Evolutionary conservation across 1,139 yeast species (phyloP), one percentile per base, ranked within the genome.

Genomic region (Suhomyces guaymorum): DNA sequence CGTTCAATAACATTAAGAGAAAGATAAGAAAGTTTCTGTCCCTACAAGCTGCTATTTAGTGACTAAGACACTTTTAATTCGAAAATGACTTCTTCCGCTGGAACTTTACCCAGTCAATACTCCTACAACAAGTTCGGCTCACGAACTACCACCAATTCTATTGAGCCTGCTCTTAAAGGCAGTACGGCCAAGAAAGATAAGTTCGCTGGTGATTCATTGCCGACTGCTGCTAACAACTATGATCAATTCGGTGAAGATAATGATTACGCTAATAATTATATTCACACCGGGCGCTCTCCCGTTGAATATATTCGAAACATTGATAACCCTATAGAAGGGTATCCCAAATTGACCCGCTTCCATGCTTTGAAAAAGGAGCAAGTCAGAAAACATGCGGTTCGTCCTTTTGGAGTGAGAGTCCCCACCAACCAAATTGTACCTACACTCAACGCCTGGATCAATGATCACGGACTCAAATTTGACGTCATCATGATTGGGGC

Each of bases 401-500:
- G 65, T 23, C 86, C 95, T 0, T 83, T 70, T 51, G 95, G 96
- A 1, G 71, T 74, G 7, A 63, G 82, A 30, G 72, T 78, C 3
- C 57, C 66, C 10, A 66, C 78, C 3, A 68, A 70, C 23, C 61
- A 73, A 35, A 79, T 88, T 57, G 66, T 78, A 2, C 70, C 76
- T 3, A 71, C 76, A 0, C 62, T 89, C 37, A 70, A 73, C 41
- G 52, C 57, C 7, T 85, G 96, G 95, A 75, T 78, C 24, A 62
- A 62, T 14, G 61, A 63, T 18, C 70, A 75, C 32, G 73, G 73
- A 4, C 52, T 85, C 26, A 77, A 76, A 39, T 90, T 90, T 59
- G 97, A 90, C 55, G 95, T 89, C 8, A 83, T 90, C 8, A 85
- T 90, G 95, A 78, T 90, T 33, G 96, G 96, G 1, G 94, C 95